These are phyloP conservation scores for Cyclotella baltica DNA, from an alignment of 108 stramenopile genomes.

Conservation along the genomic window DNA sequence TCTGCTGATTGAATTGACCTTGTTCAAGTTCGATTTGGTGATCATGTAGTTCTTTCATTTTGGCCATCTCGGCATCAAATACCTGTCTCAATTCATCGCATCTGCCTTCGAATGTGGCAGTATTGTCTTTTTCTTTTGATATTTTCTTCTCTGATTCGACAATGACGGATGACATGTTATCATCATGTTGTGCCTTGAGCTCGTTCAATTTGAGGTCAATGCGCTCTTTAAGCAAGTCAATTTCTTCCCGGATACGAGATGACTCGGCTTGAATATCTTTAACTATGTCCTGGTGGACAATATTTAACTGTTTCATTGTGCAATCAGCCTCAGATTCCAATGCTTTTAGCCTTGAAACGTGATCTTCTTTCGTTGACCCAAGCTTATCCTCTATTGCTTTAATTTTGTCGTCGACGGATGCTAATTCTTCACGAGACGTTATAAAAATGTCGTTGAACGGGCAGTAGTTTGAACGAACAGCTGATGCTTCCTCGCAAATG, in stretches of 20 bases:
- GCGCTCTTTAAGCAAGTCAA: neutral
- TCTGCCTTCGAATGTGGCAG: neutral
- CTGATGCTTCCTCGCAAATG: neutral
- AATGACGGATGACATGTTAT: neutral
- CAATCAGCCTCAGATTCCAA: neutral
- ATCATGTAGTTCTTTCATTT: neutral
- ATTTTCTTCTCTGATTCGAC: neutral
- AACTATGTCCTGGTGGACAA: neutral
- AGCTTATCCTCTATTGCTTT: neutral
- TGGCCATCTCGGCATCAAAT: neutral
- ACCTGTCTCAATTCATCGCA: neutral
- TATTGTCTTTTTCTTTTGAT: neutral
- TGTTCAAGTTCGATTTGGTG: neutral
- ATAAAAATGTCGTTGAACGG: constrained; percentile 7
- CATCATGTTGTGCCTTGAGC: neutral
- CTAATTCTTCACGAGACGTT: constrained; percentile 9
- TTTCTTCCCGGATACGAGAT: neutral
- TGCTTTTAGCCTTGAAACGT: neutral
- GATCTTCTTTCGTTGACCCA: neutral
- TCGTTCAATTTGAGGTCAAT: neutral
- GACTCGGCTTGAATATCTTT: neutral
- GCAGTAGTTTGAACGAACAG: neutral
- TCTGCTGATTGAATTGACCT: neutral
- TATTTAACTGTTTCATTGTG: neutral
- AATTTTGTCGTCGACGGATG: neutral